Evolutionary conservation across 2,329 filamentous ascomycete species (phyloP), one percentile per base, ranked within the genome.

Genomic region (Penicillium sp.): DNA sequence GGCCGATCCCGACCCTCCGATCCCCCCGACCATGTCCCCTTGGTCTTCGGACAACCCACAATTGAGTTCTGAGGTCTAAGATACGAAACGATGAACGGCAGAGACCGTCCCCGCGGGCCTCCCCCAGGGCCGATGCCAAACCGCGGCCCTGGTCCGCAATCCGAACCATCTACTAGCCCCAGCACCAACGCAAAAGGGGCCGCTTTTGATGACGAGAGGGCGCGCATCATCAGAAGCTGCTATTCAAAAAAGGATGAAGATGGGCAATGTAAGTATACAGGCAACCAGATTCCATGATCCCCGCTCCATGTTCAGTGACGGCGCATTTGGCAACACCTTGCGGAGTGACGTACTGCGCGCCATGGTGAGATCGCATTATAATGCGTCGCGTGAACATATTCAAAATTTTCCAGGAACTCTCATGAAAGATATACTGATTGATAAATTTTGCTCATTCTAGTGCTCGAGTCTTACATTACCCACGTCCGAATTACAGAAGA

Each of bases 161-260:
- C 50, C n/a, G 50, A 48, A 57, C 67, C 69, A 64, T 72, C 67
- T 40, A 65, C 68, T n/a, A 67, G 64, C 43, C 67, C 73, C 49
- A 60, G 58, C 21, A 59, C 66, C 27, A 69, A 71, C 69, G 74
- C 73, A 45, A 74, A 76, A 69, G 93, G 93, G 52, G 91, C 96
- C 78, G 85, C 86, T 67, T 99, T 97, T 73, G 94, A 99, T 75
- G 92, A 97, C 70, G 94, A 99, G 81, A 96, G 97, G 81, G 84
- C 86, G 72, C 86, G 94, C 71, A 97, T 99, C 67, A 88, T 96
- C 61, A 90, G 96, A 60, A 96, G 90, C 75, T 97, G 92, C 78
- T 99, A 97, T 79, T 84, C 81, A 73, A 97, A 95, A 79, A 88
- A 87, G 68, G 94, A 97, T 71, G 82, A 85, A 40, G 90, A 96